Conservation (phyloP, 805 yeast species). For the Ogataea corticis region DNA sequence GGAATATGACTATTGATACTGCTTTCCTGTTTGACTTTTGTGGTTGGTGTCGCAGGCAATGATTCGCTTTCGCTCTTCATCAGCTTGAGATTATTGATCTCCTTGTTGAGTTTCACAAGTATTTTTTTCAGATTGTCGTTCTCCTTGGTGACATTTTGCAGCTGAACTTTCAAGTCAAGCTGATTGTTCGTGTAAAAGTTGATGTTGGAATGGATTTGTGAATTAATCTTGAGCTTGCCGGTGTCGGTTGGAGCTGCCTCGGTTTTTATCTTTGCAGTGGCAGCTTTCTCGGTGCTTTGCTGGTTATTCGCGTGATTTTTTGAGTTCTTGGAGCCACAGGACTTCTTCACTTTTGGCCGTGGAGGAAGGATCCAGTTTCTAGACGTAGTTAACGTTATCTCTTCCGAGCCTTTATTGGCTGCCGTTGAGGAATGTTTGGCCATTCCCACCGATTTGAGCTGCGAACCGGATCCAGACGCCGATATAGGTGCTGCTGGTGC, state of each 20-base stretch:
- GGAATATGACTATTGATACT: not conserved
- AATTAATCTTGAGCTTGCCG: constrained; percentile 27
- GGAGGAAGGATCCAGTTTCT: constrained; percentile 58
- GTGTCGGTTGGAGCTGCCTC: constrained; percentile 16
- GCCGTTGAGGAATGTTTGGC: constrained; percentile 15
- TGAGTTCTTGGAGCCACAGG: constrained; percentile 4
- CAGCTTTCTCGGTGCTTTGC: constrained; percentile 8
- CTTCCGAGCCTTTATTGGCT: constrained; percentile 28
- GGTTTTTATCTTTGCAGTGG: constrained; percentile 12
- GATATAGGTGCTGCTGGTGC: constrained; percentile 21
- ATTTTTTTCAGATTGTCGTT: constrained; percentile 45
- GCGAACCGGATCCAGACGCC: not conserved
- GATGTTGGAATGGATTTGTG: constrained; percentile 39
- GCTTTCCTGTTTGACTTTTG: not conserved
- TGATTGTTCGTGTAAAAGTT: constrained; percentile 33
- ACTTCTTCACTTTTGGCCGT: constrained; percentile 42
- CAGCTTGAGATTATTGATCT: constrained; percentile 36
- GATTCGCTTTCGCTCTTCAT: constrained; percentile 22
- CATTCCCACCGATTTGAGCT: constrained; percentile 9
- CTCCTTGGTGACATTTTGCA: constrained; percentile 44
- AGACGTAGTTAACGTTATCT: constrained; percentile 36
- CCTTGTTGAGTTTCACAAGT: constrained; percentile 40
- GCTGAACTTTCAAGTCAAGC: constrained; percentile 36
- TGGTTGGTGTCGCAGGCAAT: not conserved
- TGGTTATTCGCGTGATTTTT: constrained; percentile 5